These are phyloP conservation scores for Talaromyces sp. DNA, from an alignment of 2,329 filamentous ascomycete species.

Conservation along the genomic window DNA sequence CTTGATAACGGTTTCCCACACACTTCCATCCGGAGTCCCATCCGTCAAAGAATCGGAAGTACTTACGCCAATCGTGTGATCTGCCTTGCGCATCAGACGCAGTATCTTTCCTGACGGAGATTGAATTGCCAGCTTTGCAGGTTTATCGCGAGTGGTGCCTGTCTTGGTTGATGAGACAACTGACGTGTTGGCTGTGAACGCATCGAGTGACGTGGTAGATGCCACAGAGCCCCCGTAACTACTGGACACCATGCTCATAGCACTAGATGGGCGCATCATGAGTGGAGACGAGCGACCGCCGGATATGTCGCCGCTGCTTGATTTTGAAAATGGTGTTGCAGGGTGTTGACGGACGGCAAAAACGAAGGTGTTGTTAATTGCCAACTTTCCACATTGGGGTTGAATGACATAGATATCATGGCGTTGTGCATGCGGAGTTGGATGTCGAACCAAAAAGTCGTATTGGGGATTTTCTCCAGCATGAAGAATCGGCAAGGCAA, in stretches of 20 bases:
- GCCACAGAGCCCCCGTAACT: conserved; percentile 49
- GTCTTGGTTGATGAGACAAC: conserved; percentile 49
- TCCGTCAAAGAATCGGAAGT: conserved; percentile 31
- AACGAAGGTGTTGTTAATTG: conserved; percentile 95
- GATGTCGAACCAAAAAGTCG: conserved; percentile 87
- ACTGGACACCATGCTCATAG: conserved; percentile 57
- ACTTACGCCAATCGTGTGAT: conserved; percentile 37
- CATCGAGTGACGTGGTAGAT: conserved; percentile 35
- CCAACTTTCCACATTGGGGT: conserved; percentile 82
- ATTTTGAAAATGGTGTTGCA: conserved; percentile 45
- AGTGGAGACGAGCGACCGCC: conserved; percentile 48
- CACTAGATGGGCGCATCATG: conserved; percentile 49
- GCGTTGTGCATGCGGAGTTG: conserved; percentile 93
- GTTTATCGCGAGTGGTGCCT: conserved; percentile 55
- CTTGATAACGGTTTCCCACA: conserved; percentile 65
- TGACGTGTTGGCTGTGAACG: conserved; percentile 38
- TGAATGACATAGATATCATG: conserved; percentile 97
- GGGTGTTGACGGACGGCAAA: conserved; percentile 94
- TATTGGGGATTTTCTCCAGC: conserved; percentile 89
- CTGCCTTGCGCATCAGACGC: conserved; percentile 50
- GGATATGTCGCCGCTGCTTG: conserved; percentile 15
- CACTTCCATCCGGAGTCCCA: conserved; percentile 46
- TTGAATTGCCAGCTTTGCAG: conserved; percentile 92
- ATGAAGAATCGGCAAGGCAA: conserved; percentile 85
- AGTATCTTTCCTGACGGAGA: conserved; percentile 92